Base-by-base conservation (phyloP, 1,284 basidiomycete species). In the Cutaneotrichosporon cutaneum region DNA sequence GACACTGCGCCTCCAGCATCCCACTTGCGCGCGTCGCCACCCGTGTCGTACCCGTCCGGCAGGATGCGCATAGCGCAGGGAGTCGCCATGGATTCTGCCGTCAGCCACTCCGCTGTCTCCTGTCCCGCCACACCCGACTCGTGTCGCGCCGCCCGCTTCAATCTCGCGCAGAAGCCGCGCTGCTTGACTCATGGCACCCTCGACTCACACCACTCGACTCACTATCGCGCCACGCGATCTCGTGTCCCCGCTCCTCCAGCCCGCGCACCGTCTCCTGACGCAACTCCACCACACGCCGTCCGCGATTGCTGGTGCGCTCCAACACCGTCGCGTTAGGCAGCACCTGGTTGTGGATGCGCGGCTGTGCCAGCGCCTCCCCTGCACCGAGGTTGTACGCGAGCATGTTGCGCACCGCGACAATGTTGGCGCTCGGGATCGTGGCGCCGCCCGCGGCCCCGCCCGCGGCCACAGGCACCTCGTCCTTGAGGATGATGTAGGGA, bases 391-490 rank as follows among this genome's bases (percentile, higher is more conserved):
- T 67, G 50, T 72, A 73, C 33, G 72, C 56, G 24, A 78, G 48
- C 35, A 73, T 61, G 61, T 74, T 73, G 4, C 73, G 62, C 18
- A 65, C 66, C 2, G 74, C 68, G 62, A 78, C 76, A 3, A 69
- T 59, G 39, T 78, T 75, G 9, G 70, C 64, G 10, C 68, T 70
- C 59, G 77, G 76, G 62, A 79, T 79, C 6, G 76, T 73, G 36
- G 69, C 70, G 6, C 77, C 77, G 26, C 77, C 74, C 9, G 74
- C 74, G 32, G 69, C 70, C 0, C 75, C 75, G n/a, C 75, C 73
- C 2, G 72, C 68, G 6, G 72, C 48, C 6, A 72, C 67, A 4
- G 63, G 42, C 5, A 63, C 67, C 18, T 59, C 58, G 10, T 51
- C 55, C 30, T 67, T 21, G 35, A 67, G 68, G 54, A 77, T 63